These are phyloP conservation scores for Eremochloa ophiuroides DNA, from an alignment of 176 grass and related monocot genomes.

Conservation along the genomic window DNA sequence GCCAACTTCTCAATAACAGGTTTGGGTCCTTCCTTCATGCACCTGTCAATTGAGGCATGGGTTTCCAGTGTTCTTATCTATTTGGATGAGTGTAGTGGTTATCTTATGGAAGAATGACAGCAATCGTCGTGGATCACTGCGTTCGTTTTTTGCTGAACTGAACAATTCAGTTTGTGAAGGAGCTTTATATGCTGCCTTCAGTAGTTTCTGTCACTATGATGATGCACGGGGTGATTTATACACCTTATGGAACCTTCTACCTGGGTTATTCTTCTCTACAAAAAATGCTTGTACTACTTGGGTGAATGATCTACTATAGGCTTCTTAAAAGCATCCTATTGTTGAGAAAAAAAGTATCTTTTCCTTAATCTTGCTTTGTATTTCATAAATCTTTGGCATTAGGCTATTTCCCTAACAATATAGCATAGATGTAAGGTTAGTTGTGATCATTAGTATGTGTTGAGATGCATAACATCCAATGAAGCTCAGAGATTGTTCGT, in stretches of 20 bases:
- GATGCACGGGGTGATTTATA: background rate
- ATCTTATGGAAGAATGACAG: background rate
- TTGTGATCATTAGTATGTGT: background rate
- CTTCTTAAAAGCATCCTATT: background rate
- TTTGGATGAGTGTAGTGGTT: background rate
- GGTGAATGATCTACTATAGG: too few species aligned
- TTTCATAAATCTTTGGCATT: background rate
- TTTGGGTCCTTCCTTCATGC: constrained; percentile 22
- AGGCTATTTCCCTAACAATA: background rate
- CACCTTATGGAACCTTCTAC: background rate
- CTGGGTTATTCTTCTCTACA: background rate
- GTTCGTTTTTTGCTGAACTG: background rate
- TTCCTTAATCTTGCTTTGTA: background rate
- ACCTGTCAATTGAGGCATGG: background rate
- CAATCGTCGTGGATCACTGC: background rate
- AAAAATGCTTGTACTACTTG: too few species aligned
- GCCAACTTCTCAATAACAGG: constrained; percentile 75
- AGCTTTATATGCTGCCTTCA: background rate
- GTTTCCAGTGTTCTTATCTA: background rate
- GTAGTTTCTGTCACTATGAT: background rate
- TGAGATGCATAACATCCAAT: background rate
- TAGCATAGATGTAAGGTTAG: background rate
- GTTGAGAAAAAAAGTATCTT: background rate
- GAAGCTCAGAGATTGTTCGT: background rate
- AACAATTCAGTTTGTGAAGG: background rate